Conservation (phyloP, 2,329 filamentous ascomycete species). For the Pyricularia pennisetigena region DNA sequence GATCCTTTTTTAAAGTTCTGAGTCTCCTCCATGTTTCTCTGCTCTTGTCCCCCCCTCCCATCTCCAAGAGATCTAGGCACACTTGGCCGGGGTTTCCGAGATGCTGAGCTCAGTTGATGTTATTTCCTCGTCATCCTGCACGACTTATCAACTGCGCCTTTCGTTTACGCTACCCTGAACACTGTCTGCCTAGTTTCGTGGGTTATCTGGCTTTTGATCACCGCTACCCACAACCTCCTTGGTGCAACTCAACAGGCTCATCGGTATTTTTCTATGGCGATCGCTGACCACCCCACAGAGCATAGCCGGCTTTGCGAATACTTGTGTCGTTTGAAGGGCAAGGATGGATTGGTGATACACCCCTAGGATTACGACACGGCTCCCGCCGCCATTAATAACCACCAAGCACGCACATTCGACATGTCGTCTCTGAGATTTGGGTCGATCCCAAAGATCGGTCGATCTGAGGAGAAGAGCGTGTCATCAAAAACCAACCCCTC, state of each 20-base stretch:
- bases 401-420: conserved; percentile 7
- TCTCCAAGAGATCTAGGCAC: neutral
- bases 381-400: neutral
- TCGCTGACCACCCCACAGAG: conserved; percentile 5
- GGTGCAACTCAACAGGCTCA: neutral
- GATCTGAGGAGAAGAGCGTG: conserved; percentile 13
- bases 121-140: neutral
- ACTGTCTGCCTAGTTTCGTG: neutral
- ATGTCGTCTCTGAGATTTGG: conserved; percentile 22
- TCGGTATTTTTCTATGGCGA: neutral
- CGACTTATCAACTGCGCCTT: neutral
- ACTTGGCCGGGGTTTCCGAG: conserved; percentile 1
- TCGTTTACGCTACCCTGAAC: neutral
- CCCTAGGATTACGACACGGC: neutral
- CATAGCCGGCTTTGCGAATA: neutral
- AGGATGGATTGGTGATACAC: conserved; percentile 10
- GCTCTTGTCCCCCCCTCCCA: neutral
- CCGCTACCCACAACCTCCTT: neutral
- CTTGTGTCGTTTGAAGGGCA: neutral
- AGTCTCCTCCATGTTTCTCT: neutral
- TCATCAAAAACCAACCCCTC: conserved; percentile 9
- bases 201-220: neutral
- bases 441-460: conserved; percentile 14
- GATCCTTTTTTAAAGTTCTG: conserved; percentile 3
- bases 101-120: neutral